Evolutionary conservation across 2,329 filamentous ascomycete genomes (phyloP).

Genomic region (Periconia macrospinosa): DNA sequence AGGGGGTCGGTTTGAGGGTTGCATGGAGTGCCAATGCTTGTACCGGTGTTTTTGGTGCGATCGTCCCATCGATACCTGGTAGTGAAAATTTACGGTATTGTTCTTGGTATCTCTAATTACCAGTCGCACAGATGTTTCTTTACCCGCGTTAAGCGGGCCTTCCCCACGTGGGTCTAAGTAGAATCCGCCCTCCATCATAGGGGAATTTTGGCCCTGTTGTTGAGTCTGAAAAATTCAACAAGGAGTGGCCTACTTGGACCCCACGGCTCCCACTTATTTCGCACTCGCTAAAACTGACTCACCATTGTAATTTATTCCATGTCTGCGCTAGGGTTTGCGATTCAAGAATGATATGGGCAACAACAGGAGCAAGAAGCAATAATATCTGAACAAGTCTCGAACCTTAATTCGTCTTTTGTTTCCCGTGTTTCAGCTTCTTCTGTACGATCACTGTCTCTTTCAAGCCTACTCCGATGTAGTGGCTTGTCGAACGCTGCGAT

Average conservation of each 20-base stretch:
- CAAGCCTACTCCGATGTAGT: not conserved
- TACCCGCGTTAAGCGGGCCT: not conserved
- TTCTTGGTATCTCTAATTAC: no score
- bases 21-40: no score
- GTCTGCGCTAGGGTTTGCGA: not conserved
- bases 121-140: not conserved
- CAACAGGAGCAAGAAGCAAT: not conserved
- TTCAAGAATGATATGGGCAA: not conserved
- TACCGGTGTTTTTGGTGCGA: no score
- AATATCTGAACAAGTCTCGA: not conserved
- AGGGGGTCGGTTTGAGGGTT: no score
- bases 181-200: not conserved
- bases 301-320: no score
- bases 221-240: not conserved
- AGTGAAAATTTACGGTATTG: no score
- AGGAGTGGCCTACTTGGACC: not conserved
- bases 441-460: not conserved
- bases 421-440: not conserved
- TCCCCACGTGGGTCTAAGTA: not conserved
- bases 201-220: not conserved
- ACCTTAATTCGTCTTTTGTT: not conserved
- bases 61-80: no score
- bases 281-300: no score
- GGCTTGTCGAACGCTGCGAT: not conserved
- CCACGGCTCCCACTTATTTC: not conserved